Evolutionary conservation across 495 filamentous ascomycete species (phyloP), one percentile per base, ranked within the genome.

Genomic region (Cetradonia linearis): DNA sequence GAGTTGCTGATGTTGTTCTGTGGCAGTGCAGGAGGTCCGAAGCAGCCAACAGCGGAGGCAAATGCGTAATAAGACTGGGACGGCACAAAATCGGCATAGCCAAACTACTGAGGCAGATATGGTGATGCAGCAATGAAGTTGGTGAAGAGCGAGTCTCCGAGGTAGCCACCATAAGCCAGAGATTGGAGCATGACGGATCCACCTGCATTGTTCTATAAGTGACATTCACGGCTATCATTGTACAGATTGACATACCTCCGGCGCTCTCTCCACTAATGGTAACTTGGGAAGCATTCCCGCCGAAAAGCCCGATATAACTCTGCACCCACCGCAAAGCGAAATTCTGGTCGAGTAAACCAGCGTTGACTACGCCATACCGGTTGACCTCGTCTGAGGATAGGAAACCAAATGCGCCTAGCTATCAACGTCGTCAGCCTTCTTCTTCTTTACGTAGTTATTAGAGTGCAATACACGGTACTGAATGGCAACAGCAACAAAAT

Each of bases 381-480:
- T 72, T 73, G 49, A 84, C 74, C 49, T 77, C 72, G 55, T 71
- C 72, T 0, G 81, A 80, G 1, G 81, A 76, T 0, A 84, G 69
- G 46, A 83, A 79, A 1, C 80, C 81, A 54, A 84, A 83, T 23
- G 81, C 79, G 49, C 83, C 83, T 13, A 80, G 70, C 47, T 81
- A 73, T 63, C 81, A 80, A 62, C 79, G 81, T 31, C 74, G 72
- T 62, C 79, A 82, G 14, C 79, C 67, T 74, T 9, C 11, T 7
- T 3, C 16, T 5, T 14, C 56, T 83, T 74, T 37, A 34, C 8
- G 25, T 20, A 77, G 2, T 63, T 64, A 23, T 71, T 76, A 14
- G 69, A 74, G 62, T 81, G 79, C 42, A 85, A 70, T 34, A 84
- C 70, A 1, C 81, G 83, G 64, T 81, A 85, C 9, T 83, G 71